Evolutionary conservation across 139 green algal species (phyloP), one percentile per base, ranked within the genome.

Genomic region (Yamagishiella unicocca): DNA sequence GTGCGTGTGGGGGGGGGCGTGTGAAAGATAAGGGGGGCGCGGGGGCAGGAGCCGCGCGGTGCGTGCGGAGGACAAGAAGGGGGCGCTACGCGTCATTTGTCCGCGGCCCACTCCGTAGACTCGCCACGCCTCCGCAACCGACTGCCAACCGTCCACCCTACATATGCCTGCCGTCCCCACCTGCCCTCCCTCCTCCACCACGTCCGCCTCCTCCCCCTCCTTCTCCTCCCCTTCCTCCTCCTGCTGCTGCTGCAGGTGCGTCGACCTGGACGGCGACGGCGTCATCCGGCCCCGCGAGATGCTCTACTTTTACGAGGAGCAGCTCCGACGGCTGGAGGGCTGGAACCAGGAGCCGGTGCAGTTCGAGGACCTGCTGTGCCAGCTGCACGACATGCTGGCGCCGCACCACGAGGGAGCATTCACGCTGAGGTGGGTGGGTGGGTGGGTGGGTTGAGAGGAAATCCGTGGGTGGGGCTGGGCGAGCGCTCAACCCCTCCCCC

Each of bases 301-400:
- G 96, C 91, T 91, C 88, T 68, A 89, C 89, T 99, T 99, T 86
- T 99, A 99, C 89, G 96, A 99, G 93, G 97, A 99, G 95, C 98
- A 99, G 95, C 92, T 99, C 61, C 95, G 98, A 92, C 93, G 98
- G 68, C 98, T 99, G 96, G 98, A 99, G 94, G 97, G 94, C 83
- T 90, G 99, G 75, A 91, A 81, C 82, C 87, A 91, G 90, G 95
- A 97, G 89, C 93, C 95, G 17, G 95, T 98, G 61, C 81, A 95
- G 75, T 98, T 98, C 87, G 93, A 95, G 83, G 96, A 97, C 81
- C 94, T 99, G 82, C 89, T 99, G 38, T 98, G 95, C 90, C 98
- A 99, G 94, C 95, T 99, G 92, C 94, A 97, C 61, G 98, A 99
- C 93, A 99, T 99, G 97, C 90, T 99, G 22, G 19, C 55, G 45